Conservation (phyloP, 2,329 filamentous ascomycete species). For the Dryadomyces quercus-mongolicae region DNA sequence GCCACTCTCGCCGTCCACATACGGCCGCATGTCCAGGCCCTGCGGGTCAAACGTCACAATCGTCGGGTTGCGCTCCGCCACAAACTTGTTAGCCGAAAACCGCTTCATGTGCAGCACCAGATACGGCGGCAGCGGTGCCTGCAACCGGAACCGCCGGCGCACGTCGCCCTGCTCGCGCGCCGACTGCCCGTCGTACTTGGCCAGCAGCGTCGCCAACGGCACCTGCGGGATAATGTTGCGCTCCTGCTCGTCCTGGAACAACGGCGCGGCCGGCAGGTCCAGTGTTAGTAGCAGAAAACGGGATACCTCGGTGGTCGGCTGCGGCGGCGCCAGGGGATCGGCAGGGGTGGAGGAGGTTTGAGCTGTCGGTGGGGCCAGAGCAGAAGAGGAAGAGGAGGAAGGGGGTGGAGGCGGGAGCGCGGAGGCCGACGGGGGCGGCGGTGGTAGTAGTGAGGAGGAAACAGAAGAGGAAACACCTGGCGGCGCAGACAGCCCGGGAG, state of each 20-base stretch:
- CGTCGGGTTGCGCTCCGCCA: conserved; percentile 89
- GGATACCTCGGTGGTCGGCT: conserved; percentile 60
- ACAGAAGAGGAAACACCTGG: conserved; percentile 1
- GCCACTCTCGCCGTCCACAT: conserved; percentile 70
- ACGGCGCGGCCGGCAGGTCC: conserved; percentile 78
- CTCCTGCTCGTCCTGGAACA: conserved; percentile 92
- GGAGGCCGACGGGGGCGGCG: not conserved
- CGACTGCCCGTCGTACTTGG: conserved; percentile 83
- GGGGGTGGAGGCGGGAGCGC: not conserved
- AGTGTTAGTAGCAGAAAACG: conserved; percentile 89
- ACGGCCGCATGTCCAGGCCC: conserved; percentile 74
- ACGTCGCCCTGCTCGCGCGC: conserved; percentile 84
- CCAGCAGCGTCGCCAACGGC: conserved; percentile 68
- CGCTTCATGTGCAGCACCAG: conserved; percentile 93
- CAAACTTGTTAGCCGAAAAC: conserved; percentile 94
- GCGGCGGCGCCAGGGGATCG: not conserved
- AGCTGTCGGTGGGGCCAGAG: not conserved
- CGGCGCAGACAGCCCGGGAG: not conserved
- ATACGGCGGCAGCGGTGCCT: conserved; percentile 84
- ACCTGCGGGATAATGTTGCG: conserved; percentile 94
- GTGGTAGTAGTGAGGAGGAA: not conserved
- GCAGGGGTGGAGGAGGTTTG: not conserved
- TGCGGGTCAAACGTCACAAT: conserved; percentile 92
- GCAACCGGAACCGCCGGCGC: conserved; percentile 75
- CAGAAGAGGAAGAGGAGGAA: no score